Base-by-base conservation (phyloP, 2,329 filamentous ascomycete species). In the Chrysoporthe puriensis region DNA sequence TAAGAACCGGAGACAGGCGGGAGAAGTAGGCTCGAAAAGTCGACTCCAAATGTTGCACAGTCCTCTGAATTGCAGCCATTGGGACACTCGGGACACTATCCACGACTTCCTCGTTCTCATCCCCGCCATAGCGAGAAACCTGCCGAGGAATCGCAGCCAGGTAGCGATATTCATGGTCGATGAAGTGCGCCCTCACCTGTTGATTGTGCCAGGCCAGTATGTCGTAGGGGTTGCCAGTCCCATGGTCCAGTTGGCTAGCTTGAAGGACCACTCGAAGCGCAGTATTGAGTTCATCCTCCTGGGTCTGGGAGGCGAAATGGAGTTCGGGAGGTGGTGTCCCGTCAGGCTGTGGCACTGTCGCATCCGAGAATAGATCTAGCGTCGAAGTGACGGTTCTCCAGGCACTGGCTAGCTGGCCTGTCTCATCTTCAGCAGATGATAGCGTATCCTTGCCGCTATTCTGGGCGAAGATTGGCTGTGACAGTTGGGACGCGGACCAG, bases 321-420 rank as follows among this genome's bases (percentile, higher is more conserved):
- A 77, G 77, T 71, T 80, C 80, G 18, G 83, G 77, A 48, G 78
- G 74, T 60, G 85, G 74, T 32, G 81, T 77, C 42, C 84, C 85
- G 73, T 86, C 86, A 34, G 83, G 85, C 73, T 86, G 85, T 73
- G 87, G 84, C 8, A 79, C 81, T 2, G 85, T 79, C 56, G 86
- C 84, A 11, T 85, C 85, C n/a, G 82, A 76, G 9, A 87, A 85
- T 32, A 90, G 79, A 59, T 83, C 81, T 58, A 90, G 85, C 44
- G 80, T 80, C 42, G 85, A 81, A 18, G 87, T 90, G 69, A 90
- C 87, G 40, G 81, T 78, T 73, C 88, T 85, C 88, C 88, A 90
- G 67, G 88, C 86, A 70, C 84, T 80, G 73, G 90, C 86, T 82
- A 84, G 89, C 70, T 81, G 82, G 64, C 83, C 80, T 76, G 89